Evolutionary conservation across 2,329 filamentous ascomycete genomes (phyloP), one percentile per base, ranked within the genome.

Genomic region (Xylariaceae sp.): DNA sequence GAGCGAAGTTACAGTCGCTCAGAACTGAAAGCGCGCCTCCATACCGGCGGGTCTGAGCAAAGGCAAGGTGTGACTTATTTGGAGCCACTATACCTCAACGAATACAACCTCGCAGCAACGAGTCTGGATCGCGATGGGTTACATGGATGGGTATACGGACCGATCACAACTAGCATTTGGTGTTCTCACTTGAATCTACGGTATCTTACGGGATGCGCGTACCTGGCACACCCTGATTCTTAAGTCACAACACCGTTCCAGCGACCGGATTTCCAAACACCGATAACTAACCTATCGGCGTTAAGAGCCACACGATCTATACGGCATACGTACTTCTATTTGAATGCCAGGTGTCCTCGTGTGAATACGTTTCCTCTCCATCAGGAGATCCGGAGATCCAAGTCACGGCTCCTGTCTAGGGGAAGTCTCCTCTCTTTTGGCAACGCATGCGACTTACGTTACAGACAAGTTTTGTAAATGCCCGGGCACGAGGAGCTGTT

Each of bases 201-300:
- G 11, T 37, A 51, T 39, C 53, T 55, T 42, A 34, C 45, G 18
- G 51, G 54, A 30, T 30, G 23, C 8, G 47, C 35, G 58, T 10
- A 45, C 37, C 48, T 50, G 47, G 49, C 30, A 13, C 37, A 35
- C 37, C 48, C 57, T 48, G 34, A 60, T 60, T 58, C 51, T 53
- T n/a, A 60, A n/a, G 58, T 61, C 51, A 58, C 51, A 44, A 50
- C 55, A 45, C 42, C 53, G 61, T 56, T 58, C 61, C 58, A 58
- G 18, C 58, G 58, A 61, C 58, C 49, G 55, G 35, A 54, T 56
- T 58, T 58, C 53, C 61, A 61, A 53, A 62, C 56, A 53, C 61
- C 61, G 58, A 59, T 50, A 61, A 60, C 23, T 51, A 52, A 55
- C 48, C 50, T 34, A 51, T 56, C 55, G 49, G 18, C 37, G 35